Evolutionary conservation across 2,329 filamentous ascomycete genomes (phyloP).

Genomic region (Ceratocystis ficicola): DNA sequence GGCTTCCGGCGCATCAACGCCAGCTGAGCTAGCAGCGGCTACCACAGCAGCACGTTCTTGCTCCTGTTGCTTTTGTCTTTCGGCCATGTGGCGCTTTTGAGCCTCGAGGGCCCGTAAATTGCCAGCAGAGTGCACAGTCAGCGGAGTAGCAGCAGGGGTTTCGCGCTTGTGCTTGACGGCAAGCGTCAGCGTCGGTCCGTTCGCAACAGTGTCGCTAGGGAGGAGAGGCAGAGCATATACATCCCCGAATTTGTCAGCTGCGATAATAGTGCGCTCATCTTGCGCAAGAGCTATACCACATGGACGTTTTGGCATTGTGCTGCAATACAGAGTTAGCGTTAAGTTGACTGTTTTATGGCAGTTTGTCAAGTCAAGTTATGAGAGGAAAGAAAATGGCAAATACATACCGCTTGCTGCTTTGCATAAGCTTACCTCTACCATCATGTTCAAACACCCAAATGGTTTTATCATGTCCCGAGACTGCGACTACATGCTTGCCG

Average conservation of each 20-base stretch:
- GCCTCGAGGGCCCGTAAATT: slow-evolving; percentile 49
- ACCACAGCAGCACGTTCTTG: slow-evolving; percentile 23
- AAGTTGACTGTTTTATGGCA: neutral
- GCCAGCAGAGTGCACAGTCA: slow-evolving; percentile 52
- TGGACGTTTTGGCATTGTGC: slow-evolving; percentile 79
- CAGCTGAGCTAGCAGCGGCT: neutral
- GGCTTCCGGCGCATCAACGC: slow-evolving; percentile 27
- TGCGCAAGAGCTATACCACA: slow-evolving; percentile 60
- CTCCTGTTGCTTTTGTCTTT: slow-evolving; percentile 25
- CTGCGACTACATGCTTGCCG: slow-evolving; percentile 57
- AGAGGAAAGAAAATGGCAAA: neutral
- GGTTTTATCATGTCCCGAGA: slow-evolving; percentile 85
- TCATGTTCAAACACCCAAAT: slow-evolving; percentile 69
- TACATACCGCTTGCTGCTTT: slow-evolving; percentile 58
- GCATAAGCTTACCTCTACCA: slow-evolving; percentile 45
- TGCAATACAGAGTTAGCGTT: slow-evolving; percentile 31
- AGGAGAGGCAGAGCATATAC: slow-evolving; percentile 78
- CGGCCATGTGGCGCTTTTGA: slow-evolving; percentile 40
- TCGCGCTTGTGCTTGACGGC: slow-evolving; percentile 29
- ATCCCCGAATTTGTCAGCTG: slow-evolving; percentile 92
- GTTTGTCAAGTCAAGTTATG: neutral
- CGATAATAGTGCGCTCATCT: slow-evolving; percentile 61
- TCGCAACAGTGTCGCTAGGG: slow-evolving; percentile 24
- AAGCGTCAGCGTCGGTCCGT: slow-evolving; percentile 23
- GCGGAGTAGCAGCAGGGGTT: slow-evolving; percentile 42